Evolutionary conservation across 148 eudicot genomes (phyloP).

Genomic region (Vaccinium vitisidaea): DNA sequence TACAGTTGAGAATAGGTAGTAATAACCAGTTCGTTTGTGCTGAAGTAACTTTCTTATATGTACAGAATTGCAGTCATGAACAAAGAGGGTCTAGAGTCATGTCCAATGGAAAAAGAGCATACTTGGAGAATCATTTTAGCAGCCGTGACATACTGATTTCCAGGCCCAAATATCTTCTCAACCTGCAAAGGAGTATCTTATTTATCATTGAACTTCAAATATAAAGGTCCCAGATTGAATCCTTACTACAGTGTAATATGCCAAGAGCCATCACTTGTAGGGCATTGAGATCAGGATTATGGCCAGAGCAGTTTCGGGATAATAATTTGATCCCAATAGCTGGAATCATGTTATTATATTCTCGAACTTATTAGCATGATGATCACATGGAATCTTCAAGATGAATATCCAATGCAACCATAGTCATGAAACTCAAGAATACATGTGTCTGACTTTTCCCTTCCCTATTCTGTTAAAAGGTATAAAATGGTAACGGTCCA

Average conservation of each 20-base stretch:
- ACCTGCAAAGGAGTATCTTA: slow-evolving; percentile 48
- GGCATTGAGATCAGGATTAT: neutral
- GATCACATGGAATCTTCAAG: neutral
- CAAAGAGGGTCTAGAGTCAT: neutral
- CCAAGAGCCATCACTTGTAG: neutral
- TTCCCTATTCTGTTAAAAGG: neutral
- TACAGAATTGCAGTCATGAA: neutral
- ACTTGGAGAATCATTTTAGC: slow-evolving; percentile 99
- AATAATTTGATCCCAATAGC: slow-evolving; percentile 8
- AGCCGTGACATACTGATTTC: slow-evolving; percentile 98
- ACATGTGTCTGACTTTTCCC: neutral
- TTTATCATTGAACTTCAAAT: slow-evolving; percentile 2
- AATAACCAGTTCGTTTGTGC: neutral
- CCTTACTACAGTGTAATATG: neutral
- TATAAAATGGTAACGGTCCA: neutral
- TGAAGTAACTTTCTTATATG: neutral
- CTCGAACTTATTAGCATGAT: neutral
- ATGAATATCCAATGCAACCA: neutral
- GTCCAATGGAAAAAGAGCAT: slow-evolving; percentile 14
- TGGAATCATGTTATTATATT: neutral
- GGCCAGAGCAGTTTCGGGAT: neutral
- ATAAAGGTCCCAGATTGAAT: neutral
- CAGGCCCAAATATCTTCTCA: slow-evolving; percentile 98
- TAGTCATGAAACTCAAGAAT: neutral
- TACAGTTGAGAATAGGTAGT: neutral